phyloP scores from a whole-genome alignment of 495 filamentous ascomycete genomes.

The Apiosordaria backusii region DNA sequence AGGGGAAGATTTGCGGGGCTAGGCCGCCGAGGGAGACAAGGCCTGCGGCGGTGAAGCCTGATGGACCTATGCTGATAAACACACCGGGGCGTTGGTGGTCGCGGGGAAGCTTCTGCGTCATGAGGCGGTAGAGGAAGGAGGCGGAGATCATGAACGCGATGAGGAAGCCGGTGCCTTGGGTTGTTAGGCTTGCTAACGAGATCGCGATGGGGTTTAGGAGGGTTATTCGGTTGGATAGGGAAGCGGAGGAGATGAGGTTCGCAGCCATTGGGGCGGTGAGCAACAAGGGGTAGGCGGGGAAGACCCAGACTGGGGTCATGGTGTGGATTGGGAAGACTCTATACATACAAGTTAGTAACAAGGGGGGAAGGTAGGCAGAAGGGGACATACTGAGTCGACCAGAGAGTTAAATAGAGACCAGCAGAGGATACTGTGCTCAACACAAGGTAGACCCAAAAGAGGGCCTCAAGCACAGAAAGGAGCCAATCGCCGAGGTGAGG shows the following conservation, averaged over 20 bases:
- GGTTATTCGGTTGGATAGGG: constrained; percentile 28
- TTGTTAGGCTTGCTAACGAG: constrained; percentile 65
- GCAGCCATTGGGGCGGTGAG: constrained; percentile 55
- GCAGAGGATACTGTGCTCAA: constrained; percentile 61
- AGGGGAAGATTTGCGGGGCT: constrained; percentile 37
- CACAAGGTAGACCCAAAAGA: constrained; percentile 72
- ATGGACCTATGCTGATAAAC: constrained; percentile 78
- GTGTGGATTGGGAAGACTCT: constrained; percentile 70
- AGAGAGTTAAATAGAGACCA: constrained; percentile 71
- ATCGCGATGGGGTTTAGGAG: constrained; percentile 56
- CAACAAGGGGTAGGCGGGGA: constrained; percentile 82
- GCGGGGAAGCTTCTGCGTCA: constrained; percentile 84
- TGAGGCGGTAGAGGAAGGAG: constrained; percentile 81
- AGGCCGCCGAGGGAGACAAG: constrained; percentile 43
- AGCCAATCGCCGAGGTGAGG: constrained; percentile 66
- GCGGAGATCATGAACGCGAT: constrained; percentile 83
- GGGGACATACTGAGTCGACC: constrained; percentile 50
- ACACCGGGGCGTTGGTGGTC: constrained; percentile 75
- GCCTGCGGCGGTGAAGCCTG: constrained; percentile 67
- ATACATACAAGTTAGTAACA: neutral
- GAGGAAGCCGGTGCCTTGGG: constrained; percentile 81
- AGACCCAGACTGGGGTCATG: constrained; percentile 93
- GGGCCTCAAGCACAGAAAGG: constrained; percentile 52
- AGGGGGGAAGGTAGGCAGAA: neutral
- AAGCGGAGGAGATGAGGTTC: constrained; percentile 54